Base-by-base conservation (phyloP, 108 stramenopile genomes). In the Cyclotella choctawhatcheeana region DNA sequence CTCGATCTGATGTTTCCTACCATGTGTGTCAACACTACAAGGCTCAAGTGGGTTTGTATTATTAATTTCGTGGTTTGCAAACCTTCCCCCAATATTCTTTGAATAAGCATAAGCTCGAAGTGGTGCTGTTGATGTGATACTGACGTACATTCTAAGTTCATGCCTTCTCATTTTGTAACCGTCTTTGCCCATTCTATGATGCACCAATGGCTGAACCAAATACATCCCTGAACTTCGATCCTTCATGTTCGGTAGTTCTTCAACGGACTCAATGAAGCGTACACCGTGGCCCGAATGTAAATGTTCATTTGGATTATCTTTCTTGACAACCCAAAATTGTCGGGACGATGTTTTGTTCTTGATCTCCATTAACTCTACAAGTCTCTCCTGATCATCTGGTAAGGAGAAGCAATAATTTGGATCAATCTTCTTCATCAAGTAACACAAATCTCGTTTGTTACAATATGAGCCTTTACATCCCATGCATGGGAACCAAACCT, bases 401-500 rank as follows among this genome's bases (percentile, higher is more conserved):
- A 64, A 29, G 13, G 25, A 27, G 50, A 8, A 64, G 16, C 64
- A 64, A 18, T 27, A 48, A 30, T 0, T 48, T 0, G 64, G 64
- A 31, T 64, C 47, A 29, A 64, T 64, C 13, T 48, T 29, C 17
- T 31, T 47, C 27, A 31, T 48, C 0, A 64, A 47, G 29, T 20
- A 30, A 32, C 64, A 64, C 48, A 64, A 48, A 0, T 64, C 64
- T 16, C 16, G 25, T 32, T 64, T 64, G 16, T 51, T 64, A 31
- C 64, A 64, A 29, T 64, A 64, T 13, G 26, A 29, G 0, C 10
- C 3, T 12, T 48, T 51, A 31, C 64, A 64, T 0, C 64, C 64
- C 64, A 64, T 64, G 18, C 64, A 64, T 1, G 64, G 64, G 50
- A 64, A 64, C 48, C 48, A 64, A 7, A 64, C 29, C 27, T 64